Evolutionary conservation across 306 rosid genomes (phyloP), one percentile per base, ranked within the genome.

Genomic region (Gillenia trifoliata): DNA sequence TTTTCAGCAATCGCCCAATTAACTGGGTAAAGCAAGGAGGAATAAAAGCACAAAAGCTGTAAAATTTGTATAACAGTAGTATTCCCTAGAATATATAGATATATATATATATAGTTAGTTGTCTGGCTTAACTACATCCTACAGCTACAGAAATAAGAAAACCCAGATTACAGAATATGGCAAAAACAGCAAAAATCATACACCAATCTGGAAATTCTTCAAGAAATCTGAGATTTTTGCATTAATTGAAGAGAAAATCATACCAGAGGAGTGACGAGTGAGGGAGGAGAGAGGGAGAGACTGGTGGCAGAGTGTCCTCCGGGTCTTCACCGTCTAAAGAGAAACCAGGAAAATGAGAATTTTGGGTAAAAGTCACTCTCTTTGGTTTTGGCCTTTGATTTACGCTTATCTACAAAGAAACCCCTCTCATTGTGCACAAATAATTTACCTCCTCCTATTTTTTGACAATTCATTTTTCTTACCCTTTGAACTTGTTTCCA

Each of bases 281-380:
- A 61, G 41, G 40, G 71, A 62, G 38, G 56, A 59, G 50, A 34
- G 68, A 70, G 78, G 17, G 34, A 75, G 76, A 22, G 66, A 28
- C 12, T 29, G 66, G 40, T 54, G 68, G 64, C 71, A 75, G 52
- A 15, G 76, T 49, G 81, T 72, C 65, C 68, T 73, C 82, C 77
- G 66, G 62, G 68, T 73, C 72, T 65, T 73, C 76, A n/a, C 79
- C 68, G 57, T 65, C 64, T 19, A 66, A 33, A 41, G 62, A 59
- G 22, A 26, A 17, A 17, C 30, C 40, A 19, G 59, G 55, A 29
- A 56, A 78, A 12, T 50, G 3, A 22, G 13, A 54, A 72, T 29
- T 6, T 23, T 34, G 23, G 75, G 65, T 41, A 15, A 16, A 55
- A 3, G 68, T 64, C 38, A 41, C 31, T 55, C 72, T 12, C 5